These are phyloP conservation scores for Colletotrichum australisinense DNA, from an alignment of 2,329 filamentous ascomycete species.

Conservation along the genomic window DNA sequence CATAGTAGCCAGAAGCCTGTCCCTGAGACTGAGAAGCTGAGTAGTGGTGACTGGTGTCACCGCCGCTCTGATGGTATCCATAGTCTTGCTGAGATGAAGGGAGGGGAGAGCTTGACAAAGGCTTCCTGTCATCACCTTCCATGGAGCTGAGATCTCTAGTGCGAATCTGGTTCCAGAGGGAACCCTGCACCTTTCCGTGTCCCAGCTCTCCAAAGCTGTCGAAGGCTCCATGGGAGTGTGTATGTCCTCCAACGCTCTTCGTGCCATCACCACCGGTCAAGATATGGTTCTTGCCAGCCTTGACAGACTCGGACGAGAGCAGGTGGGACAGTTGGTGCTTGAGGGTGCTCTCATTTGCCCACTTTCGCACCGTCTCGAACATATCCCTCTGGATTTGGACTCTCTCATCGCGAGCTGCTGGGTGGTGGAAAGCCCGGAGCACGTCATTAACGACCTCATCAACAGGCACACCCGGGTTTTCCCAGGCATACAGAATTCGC, in stretches of 20 bases:
- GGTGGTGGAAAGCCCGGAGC: conserved; percentile 89
- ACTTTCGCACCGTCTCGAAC: conserved; percentile 86
- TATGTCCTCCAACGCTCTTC: conserved; percentile 47
- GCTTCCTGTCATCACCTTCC: conserved; percentile 58
- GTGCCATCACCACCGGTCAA: conserved; percentile 47
- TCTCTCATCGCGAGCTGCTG: conserved; percentile 79
- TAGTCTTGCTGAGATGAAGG: conserved; percentile 48
- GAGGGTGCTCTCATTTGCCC: conserved; percentile 78
- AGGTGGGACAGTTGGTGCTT: conserved; percentile 77
- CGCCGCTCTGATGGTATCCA: conserved; percentile 52
- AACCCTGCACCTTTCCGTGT: conserved; percentile 68
- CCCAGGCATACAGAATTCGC: conserved; percentile 91
- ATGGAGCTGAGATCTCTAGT: conserved; percentile 68
- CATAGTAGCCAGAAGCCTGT: conserved; percentile 33
- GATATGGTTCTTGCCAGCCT: conserved; percentile 83
- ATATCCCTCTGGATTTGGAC: conserved; percentile 88
- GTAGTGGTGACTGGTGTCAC: conserved; percentile 38
- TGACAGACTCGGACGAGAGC: conserved; percentile 87
- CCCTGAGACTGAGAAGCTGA: conserved; percentile 37
- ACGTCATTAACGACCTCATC: conserved; percentile 88
- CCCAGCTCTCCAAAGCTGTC: conserved; percentile 57
- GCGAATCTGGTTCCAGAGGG: conserved; percentile 71
- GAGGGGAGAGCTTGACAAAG: conserved; percentile 51
- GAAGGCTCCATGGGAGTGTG: conserved; percentile 53
- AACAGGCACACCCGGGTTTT: conserved; percentile 84